These are phyloP conservation scores for Crassisporium funariophilum DNA, from an alignment of 768 basidiomycete species.

Conservation along the genomic window DNA sequence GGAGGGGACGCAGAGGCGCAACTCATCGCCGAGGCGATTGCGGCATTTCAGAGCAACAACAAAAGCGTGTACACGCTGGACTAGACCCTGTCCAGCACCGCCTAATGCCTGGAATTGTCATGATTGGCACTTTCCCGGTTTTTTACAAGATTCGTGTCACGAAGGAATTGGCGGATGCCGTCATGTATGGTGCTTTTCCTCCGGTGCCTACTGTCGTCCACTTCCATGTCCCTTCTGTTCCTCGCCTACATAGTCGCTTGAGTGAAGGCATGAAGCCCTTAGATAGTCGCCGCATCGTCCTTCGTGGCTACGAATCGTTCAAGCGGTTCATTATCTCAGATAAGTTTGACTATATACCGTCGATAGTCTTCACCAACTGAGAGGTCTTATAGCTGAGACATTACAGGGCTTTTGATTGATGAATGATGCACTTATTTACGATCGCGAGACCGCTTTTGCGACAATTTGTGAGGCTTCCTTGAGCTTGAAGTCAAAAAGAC, in stretches of 20 bases:
- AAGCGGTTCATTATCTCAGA: slow-evolving; percentile 19
- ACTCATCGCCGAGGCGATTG: slow-evolving; percentile 22
- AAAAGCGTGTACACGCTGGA: slow-evolving; percentile 10
- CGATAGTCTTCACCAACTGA: not conserved
- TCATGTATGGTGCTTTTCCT: slow-evolving; percentile 20
- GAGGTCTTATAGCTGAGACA: not conserved
- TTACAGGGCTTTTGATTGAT: not conserved
- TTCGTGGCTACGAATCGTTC: slow-evolving; percentile 34
- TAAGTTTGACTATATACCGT: not conserved
- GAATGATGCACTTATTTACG: not conserved
- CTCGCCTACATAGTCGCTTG: slow-evolving; percentile 20
- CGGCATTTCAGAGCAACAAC: slow-evolving; percentile 30
- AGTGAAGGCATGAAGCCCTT: slow-evolving; percentile 33
- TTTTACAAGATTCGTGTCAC: slow-evolving; percentile 34
- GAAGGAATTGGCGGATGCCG: slow-evolving; percentile 15
- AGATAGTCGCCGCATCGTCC: slow-evolving; percentile 27
- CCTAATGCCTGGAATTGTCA: slow-evolving; percentile 30
- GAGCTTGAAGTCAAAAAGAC: too few species aligned
- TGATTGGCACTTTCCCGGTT: slow-evolving; percentile 29
- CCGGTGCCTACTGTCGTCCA: slow-evolving; percentile 19
- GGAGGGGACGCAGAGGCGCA: slow-evolving; percentile 12
- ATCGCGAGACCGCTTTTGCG: not conserved
- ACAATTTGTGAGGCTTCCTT: not conserved
- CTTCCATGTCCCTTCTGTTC: slow-evolving; percentile 21
- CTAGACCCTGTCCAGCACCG: slow-evolving; percentile 17